Conservation (phyloP, 495 filamentous ascomycete genomes). For the Wilcoxina mikolae region DNA sequence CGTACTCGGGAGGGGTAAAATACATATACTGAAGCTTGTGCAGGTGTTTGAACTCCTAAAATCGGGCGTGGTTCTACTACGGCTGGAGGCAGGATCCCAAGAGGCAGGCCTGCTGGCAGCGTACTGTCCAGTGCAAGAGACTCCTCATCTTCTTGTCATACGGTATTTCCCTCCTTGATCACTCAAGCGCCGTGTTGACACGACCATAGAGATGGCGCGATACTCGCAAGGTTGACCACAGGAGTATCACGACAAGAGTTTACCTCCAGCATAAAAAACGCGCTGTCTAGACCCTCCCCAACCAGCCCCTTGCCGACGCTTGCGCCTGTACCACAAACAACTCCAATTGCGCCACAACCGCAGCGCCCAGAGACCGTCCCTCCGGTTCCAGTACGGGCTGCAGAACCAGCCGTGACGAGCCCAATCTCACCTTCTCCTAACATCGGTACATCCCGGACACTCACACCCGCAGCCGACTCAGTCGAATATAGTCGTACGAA, state of each 20-base stretch:
- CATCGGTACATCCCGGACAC: background rate
- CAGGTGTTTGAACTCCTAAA: conserved; percentile 38
- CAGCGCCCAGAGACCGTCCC: conserved; percentile 27
- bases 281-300: conserved; percentile 3
- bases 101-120: conserved; percentile 70
- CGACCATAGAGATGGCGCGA: conserved; percentile 18
- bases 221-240: conserved; percentile 23
- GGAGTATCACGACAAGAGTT: conserved; percentile 26
- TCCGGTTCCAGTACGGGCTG: conserved; percentile 1
- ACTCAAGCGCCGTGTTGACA: background rate
- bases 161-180: background rate
- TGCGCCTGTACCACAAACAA: conserved; percentile 7
- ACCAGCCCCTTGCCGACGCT: background rate
- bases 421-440: background rate
- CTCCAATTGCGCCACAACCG: conserved; percentile 27
- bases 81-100: conserved; percentile 51
- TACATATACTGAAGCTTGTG: conserved; percentile 4
- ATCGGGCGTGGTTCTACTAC: conserved; percentile 48
- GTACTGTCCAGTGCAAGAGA: conserved; percentile 58
- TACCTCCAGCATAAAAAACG: conserved; percentile 11
- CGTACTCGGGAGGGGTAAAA: background rate
- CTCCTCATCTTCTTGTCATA: conserved; percentile 54
- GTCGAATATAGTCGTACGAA: conserved; percentile 1
- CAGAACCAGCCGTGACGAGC: background rate
- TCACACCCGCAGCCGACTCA: background rate